A percentile compares a stretch with the other conserved stretches of the same genome.
These are phyloP conservation scores for Populus alba DNA, from an alignment of 345 rosid genomes.

Conservation along the genomic window DNA sequence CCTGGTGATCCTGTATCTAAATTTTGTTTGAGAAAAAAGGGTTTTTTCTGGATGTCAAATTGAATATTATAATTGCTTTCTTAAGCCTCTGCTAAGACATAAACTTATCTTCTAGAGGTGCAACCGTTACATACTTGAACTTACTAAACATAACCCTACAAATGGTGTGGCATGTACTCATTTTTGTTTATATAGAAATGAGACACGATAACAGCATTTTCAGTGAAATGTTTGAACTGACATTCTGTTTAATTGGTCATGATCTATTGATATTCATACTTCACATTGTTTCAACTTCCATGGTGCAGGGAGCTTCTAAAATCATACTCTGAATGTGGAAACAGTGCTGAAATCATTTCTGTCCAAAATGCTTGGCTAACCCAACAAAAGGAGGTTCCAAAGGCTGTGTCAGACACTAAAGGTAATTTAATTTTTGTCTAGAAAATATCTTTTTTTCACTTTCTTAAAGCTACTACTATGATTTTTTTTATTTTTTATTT, in stretches of 20 bases:
- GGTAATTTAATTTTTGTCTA: slow-evolving; percentile 33
- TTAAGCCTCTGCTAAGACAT: not conserved
- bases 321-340: slow-evolving; percentile 74
- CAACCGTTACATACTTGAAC: not conserved
- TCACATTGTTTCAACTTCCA: not conserved
- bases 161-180: not conserved
- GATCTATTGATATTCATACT: not conserved
- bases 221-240: not conserved
- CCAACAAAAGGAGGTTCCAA: slow-evolving; percentile 57
- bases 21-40: not conserved
- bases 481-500: not conserved
- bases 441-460: not conserved
- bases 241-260: not conserved
- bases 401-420: slow-evolving; percentile 36
- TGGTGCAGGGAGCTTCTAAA: slow-evolving; percentile 75
- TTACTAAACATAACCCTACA: not conserved
- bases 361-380: slow-evolving; percentile 90
- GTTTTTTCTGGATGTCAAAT: not conserved
- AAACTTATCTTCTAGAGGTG: not conserved
- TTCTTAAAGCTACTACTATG: not conserved
- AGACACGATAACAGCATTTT: not conserved
- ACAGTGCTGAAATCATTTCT: slow-evolving; percentile 68
- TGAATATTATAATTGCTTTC: not conserved
- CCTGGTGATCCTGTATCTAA: not conserved
- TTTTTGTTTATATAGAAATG: not conserved